phyloP scores from a whole-genome alignment of 2,329 filamentous ascomycete species.

The Thelonectria olida region DNA sequence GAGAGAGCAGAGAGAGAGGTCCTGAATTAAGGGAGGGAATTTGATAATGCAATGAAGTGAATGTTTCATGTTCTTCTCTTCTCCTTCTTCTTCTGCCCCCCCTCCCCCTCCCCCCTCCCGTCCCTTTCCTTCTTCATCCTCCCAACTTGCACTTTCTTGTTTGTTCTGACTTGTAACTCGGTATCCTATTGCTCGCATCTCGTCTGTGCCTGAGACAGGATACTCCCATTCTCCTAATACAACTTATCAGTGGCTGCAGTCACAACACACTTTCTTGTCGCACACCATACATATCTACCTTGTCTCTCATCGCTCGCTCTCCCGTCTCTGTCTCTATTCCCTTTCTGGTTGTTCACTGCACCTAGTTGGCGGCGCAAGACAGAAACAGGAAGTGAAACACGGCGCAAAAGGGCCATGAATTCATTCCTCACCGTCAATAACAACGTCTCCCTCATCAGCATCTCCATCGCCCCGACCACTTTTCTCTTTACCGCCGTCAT shows the following conservation, averaged over 20 bases:
- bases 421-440: slow-evolving; percentile 69
- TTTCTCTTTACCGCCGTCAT: slow-evolving; percentile 63
- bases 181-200: not conserved
- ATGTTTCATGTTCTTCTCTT: slow-evolving; percentile 19
- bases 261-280: not conserved
- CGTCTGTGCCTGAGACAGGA: not conserved
- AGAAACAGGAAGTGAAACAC: not conserved
- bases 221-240: not conserved
- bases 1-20: not conserved
- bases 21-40: not conserved
- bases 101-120: not conserved
- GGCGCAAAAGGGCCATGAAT: slow-evolving; percentile 55
- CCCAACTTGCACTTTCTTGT: not conserved
- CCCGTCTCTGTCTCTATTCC: not conserved
- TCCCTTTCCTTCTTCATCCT: not conserved
- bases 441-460: slow-evolving; percentile 68
- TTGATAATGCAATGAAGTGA: slow-evolving; percentile 1
- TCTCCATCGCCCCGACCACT: slow-evolving; percentile 66
- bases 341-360: not conserved
- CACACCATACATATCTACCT: not conserved
- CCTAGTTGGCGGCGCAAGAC: not conserved
- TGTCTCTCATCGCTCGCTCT: not conserved
- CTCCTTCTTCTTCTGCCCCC: not conserved
- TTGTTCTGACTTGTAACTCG: not conserved
- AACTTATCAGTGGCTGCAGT: not conserved